Conservation (phyloP, 352 stramenopile genomes). For the Phytophthora macrochlamydospora region DNA sequence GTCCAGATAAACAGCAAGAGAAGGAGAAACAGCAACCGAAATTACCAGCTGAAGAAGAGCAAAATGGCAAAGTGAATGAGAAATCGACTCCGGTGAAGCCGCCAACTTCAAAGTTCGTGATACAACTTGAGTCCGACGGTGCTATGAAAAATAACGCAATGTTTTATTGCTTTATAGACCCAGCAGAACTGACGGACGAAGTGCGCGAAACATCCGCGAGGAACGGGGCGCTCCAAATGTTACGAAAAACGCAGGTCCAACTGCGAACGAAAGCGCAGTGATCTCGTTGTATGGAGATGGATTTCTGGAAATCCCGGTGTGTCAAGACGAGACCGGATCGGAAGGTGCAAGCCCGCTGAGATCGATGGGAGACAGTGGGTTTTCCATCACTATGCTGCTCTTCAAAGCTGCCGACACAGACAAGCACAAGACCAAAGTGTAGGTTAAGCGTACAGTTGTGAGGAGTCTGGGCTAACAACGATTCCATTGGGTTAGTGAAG, state of each 20-base stretch:
- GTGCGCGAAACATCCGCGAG: too few species aligned
- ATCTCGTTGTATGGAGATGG: conserved; percentile 60
- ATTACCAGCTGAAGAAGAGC: not conserved
- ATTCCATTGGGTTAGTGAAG: conserved; percentile 14
- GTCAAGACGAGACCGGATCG: not conserved
- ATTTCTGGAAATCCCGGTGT: conserved; percentile 47
- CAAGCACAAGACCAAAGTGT: conserved; percentile 36
- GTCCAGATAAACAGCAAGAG: not conserved
- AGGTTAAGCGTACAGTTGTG: not conserved
- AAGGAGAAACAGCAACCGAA: not conserved
- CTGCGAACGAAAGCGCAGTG: conserved; percentile 9
- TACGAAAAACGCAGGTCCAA: not conserved
- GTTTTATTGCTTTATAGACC: not conserved
- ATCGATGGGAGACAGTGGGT: conserved; percentile 20
- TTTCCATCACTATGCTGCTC: conserved; percentile 44
- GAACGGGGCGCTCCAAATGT: not conserved
- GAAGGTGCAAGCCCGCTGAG: conserved; percentile 1
- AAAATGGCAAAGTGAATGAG: not conserved
- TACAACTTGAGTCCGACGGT: too few species aligned
- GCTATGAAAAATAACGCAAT: too few species aligned
- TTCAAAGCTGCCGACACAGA: conserved; percentile 55
- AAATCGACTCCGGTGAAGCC: not conserved
- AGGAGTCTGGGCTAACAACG: conserved; percentile 9
- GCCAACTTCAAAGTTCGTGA: not conserved
- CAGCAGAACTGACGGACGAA: not conserved